Conservation (phyloP, 2,329 filamentous ascomycete genomes). For the Waltergamsia citrina region DNA sequence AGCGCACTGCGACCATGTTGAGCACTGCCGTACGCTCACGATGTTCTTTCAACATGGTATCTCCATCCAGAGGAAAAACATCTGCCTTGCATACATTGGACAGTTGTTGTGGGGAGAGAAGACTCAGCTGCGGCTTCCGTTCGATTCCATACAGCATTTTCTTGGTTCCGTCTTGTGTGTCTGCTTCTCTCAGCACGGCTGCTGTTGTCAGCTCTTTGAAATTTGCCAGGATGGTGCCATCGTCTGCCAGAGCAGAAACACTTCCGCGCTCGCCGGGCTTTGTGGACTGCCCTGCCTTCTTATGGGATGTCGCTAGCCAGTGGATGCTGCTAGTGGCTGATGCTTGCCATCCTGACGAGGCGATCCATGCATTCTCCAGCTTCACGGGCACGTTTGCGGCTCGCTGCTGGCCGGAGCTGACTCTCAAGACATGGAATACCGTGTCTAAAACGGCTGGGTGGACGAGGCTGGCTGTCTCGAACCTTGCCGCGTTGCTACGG, state of each 20-base stretch:
- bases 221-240: slow-evolving; percentile 16
- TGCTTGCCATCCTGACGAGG: slow-evolving; percentile 19
- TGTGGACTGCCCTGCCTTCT: slow-evolving; percentile 5
- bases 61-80: slow-evolving; percentile 12
- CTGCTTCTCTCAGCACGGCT: slow-evolving; percentile 10
- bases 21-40: slow-evolving; percentile 1
- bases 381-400: slow-evolving; percentile 17
- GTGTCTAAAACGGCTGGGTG: slow-evolving; percentile 27
- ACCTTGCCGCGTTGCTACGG: background rate
- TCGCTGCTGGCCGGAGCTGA: slow-evolving; percentile 6
- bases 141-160: slow-evolving; percentile 4
- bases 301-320: slow-evolving; percentile 10
- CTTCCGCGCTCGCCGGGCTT: slow-evolving; percentile 14
- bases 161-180: background rate
- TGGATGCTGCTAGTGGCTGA: slow-evolving; percentile 14
- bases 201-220: slow-evolving; percentile 15
- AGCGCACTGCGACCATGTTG: slow-evolving; percentile 4
- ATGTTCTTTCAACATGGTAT: slow-evolving; percentile 1
- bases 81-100: slow-evolving; percentile 10
- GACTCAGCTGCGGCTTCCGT: slow-evolving; percentile 3
- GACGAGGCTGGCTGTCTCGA: slow-evolving; percentile 10
- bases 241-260: slow-evolving; percentile 17
- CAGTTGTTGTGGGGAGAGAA: slow-evolving; percentile 1
- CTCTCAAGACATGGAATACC: slow-evolving; percentile 19
- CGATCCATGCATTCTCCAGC: slow-evolving; percentile 21